Conservation (phyloP, 164 flowering plant genomes). For the Hamamelis virginiana region DNA sequence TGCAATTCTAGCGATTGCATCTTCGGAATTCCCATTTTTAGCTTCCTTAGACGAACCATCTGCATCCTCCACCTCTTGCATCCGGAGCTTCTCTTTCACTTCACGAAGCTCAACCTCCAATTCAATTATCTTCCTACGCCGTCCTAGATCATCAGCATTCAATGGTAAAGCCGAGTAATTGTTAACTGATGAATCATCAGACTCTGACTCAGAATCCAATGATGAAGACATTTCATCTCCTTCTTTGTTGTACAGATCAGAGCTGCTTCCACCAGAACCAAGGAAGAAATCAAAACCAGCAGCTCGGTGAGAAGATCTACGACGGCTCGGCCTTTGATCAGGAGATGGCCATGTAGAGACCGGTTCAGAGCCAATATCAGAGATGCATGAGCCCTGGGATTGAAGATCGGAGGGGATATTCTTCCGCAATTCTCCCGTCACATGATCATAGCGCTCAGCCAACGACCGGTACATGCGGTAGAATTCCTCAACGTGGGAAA, state of each 20-base stretch:
- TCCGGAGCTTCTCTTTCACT: slow-evolving; percentile 46
- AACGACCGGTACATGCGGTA: slow-evolving; percentile 82
- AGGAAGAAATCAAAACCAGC: slow-evolving; percentile 85
- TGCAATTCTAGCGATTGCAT: slow-evolving; percentile 27
- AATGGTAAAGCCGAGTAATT: slow-evolving; percentile 30
- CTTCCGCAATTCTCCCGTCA: slow-evolving; percentile 77
- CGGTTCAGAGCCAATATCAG: slow-evolving; percentile 52
- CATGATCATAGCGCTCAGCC: slow-evolving; percentile 86
- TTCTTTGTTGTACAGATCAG: slow-evolving; percentile 47
- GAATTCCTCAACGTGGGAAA: slow-evolving; percentile 77
- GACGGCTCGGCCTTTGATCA: slow-evolving; percentile 34
- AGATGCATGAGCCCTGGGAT: slow-evolving; percentile 59
- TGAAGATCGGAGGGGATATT: slow-evolving; percentile 63
- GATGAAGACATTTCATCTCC: slow-evolving; percentile 53
- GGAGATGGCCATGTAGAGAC: slow-evolving; percentile 44
- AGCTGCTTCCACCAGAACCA: slow-evolving; percentile 51
- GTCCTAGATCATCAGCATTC: slow-evolving; percentile 36
- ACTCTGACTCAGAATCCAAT: slow-evolving; percentile 61
- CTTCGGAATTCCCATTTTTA: slow-evolving; percentile 28
- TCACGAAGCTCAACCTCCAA: slow-evolving; percentile 62
- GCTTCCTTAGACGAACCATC: slow-evolving; percentile 21
- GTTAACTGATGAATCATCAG: slow-evolving; percentile 61
- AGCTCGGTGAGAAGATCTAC: slow-evolving; percentile 52
- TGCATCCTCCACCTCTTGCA: slow-evolving; percentile 36
- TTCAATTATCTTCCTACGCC: slow-evolving; percentile 42